These are phyloP conservation scores for Erodium maritimum DNA, from an alignment of 345 rosid species.

Conservation along the genomic window DNA sequence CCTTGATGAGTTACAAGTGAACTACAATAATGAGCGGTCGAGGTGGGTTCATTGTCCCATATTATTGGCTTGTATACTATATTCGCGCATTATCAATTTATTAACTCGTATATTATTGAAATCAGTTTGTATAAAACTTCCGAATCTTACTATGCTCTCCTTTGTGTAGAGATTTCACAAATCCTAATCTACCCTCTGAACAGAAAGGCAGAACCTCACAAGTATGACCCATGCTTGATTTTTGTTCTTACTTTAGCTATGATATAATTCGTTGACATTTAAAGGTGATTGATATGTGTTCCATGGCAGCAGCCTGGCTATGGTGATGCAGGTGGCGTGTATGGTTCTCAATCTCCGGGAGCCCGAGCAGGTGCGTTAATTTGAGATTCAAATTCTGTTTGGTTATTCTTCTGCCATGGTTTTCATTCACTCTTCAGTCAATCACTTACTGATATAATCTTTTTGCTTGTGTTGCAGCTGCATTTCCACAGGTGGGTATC, in stretches of 20 bases:
- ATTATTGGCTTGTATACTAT: too few relatives aligned
- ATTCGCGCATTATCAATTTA: too few relatives aligned
- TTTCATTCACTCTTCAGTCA: not conserved
- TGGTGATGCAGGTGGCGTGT: conserved; percentile 72
- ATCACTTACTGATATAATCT: conserved; percentile 5
- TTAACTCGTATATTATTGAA: not conserved
- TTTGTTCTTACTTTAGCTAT: conserved; percentile 7
- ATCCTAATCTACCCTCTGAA: conserved; percentile 86
- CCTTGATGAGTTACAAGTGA: conserved; percentile 96
- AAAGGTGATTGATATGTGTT: conserved; percentile 5
- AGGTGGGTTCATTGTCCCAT: conserved; percentile 32
- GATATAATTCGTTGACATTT: not conserved
- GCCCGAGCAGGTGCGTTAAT: conserved; percentile 24
- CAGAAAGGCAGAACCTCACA: conserved; percentile 87
- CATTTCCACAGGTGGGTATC: conserved; percentile 83
- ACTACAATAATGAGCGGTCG: conserved; percentile 92
- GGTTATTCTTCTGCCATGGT: not conserved
- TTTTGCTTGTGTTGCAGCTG: conserved; percentile 39
- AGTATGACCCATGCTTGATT: conserved; percentile 25
- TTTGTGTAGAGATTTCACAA: conserved; percentile 74
- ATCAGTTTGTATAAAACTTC: not conserved
- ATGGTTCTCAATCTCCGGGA: conserved; percentile 25
- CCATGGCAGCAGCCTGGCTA: conserved; percentile 46
- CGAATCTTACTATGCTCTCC: conserved; percentile 2
- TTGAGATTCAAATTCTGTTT: conserved; percentile 11